Percentiles rank a stretch among this genome's conserved stretches.
These are phyloP conservation scores for Globisporangium orthogonon DNA, from an alignment of 352 stramenopile species.

Conservation along the genomic window DNA sequence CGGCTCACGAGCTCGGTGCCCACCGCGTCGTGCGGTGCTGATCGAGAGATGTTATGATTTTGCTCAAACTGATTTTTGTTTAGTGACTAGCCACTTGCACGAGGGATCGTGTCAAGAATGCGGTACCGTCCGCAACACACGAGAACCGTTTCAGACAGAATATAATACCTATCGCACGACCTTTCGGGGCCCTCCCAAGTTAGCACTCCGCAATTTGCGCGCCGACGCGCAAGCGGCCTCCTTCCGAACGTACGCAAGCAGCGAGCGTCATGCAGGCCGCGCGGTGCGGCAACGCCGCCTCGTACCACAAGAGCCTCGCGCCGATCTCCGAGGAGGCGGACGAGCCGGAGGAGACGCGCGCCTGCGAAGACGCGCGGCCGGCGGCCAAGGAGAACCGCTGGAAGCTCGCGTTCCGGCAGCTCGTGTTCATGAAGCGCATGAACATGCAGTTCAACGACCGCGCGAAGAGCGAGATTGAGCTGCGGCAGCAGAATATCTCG, in stretches of 20 bases:
- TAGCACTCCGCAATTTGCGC: too few species aligned
- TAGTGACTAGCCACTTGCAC: too few species aligned
- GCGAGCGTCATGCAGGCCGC: neutral
- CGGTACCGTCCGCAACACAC: neutral
- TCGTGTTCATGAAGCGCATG: conserved; percentile 83
- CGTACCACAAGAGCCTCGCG: conserved; percentile 4
- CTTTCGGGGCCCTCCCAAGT: neutral
- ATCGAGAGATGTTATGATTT: neutral
- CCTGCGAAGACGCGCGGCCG: neutral
- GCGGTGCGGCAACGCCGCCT: neutral
- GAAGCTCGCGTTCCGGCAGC: conserved; percentile 72
- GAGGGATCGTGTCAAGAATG: too few species aligned
- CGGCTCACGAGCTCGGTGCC: neutral
- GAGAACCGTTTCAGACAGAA: neutral
- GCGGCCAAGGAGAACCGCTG: conserved; percentile 44
- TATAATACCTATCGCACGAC: neutral
- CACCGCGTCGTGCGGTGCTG: neutral
- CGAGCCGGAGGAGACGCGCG: conserved; percentile 4
- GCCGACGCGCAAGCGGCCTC: too few species aligned
- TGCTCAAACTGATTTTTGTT: too few species aligned
- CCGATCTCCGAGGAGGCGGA: conserved; percentile 9
- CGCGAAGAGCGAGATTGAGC: conserved; percentile 76
- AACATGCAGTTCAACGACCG: conserved; percentile 74
- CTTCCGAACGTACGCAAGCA: too few species aligned
- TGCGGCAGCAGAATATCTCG: conserved; percentile 72